Percentiles rank a stretch among this genome's conserved stretches.
phyloP scores from a whole-genome alignment of 2,329 filamentous ascomycete genomes.

The Monilinia fructigena region DNA sequence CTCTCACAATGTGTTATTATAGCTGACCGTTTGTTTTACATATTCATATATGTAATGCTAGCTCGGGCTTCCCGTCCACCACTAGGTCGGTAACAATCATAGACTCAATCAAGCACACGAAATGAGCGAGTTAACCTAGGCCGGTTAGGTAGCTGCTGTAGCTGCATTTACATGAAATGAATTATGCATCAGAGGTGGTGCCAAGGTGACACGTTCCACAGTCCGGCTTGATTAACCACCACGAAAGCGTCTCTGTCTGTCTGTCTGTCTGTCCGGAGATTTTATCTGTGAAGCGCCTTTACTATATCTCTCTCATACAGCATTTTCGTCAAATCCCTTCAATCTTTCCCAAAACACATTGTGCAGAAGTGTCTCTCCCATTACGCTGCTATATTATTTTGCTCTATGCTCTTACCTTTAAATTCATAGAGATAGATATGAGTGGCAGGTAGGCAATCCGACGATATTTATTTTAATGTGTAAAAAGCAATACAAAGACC shows the following conservation, averaged over 20 bases:
- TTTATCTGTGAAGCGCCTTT: not conserved
- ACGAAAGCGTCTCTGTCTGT: not conserved
- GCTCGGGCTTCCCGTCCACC: not conserved
- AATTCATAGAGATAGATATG: not conserved
- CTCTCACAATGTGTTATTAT: not conserved
- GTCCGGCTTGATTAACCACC: constrained; percentile 1
- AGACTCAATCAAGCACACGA: not conserved
- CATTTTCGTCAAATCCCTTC: not conserved
- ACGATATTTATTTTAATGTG: not conserved
- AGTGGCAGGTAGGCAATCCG: not conserved
- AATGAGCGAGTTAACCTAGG: not conserved
- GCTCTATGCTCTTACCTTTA: not conserved
- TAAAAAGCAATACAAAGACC: not conserved
- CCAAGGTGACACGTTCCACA: not conserved
- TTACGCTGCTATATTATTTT: too few species aligned
- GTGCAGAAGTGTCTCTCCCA: not conserved
- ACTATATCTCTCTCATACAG: not conserved
- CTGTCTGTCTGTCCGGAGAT: not conserved
- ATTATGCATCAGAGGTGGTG: not conserved
- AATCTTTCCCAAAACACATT: not conserved
- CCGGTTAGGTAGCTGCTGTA: not conserved
- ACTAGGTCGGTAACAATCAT: not conserved
- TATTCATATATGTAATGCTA: not conserved
- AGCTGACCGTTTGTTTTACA: not conserved
- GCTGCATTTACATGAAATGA: not conserved